Evolutionary conservation across 306 rosid genomes (phyloP), one percentile per base, ranked within the genome.

Genomic region (Sicyos baderoa): DNA sequence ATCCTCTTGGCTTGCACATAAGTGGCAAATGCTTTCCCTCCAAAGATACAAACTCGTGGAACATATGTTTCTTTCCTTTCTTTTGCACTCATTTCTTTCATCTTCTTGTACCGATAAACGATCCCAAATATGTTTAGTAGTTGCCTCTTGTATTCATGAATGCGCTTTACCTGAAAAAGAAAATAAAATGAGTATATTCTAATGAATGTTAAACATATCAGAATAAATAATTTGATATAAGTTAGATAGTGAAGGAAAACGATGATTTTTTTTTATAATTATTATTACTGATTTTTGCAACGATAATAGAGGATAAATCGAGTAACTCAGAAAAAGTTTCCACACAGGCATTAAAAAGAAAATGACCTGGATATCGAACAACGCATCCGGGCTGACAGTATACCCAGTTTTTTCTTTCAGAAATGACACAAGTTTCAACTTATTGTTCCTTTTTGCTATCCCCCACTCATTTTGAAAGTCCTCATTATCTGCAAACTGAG

Each of bases 1-100:
- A 93, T 93, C 85, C 97, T 93, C 86, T 90, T 93, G 76, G 99
- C 99, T 75, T 93, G 99, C 61, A 86, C 82, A 73, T 93, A 93
- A 4, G 99, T 93, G 42, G 99, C 72, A 77, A 93, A 93, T 56
- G 99, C 99, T 75, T 93, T 93, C 18, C 99, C 99, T 64, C 99
- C 99, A 72, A 93, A 90, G 74, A 93, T 86, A 77, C 99, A 93
- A 68, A 93, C 99, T 76, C 99, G 84, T 40, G 99, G 99, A 85
- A 90, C 90, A 85, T 78, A 90, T 59, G 74, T 82, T 76, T 29
- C 81, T 70, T 82, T 75, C 81, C 91, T 90, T 80, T 86, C 91
- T 18, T 57, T 70, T 54, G 83, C 84, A 77, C 76, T 90, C 97
- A 90, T 85, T 86, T 93, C 99, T 84, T 88, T 93, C 97, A 93